Conservation (phyloP, 192 early-diverging fungal genomes). For the Globomyces pollinis-pini region DNA sequence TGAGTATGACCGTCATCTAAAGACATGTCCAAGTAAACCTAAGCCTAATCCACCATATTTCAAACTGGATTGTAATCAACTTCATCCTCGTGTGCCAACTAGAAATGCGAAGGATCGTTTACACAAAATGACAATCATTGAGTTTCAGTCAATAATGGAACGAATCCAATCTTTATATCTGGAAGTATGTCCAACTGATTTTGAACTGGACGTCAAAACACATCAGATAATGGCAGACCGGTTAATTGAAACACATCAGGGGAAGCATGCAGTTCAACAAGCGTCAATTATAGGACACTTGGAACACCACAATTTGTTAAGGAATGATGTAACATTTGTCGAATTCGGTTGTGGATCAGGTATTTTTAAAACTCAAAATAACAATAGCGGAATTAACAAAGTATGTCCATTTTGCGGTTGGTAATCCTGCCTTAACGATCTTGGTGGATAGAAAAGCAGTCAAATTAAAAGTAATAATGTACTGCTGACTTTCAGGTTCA, state of each 20-base stretch:
- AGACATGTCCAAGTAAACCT: background rate
- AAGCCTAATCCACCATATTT: background rate
- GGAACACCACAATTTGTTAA: constrained; percentile 47
- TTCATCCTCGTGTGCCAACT: background rate
- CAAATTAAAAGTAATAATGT: constrained; percentile 12
- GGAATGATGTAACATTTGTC: constrained; percentile 47
- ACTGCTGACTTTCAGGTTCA: too few relatives aligned
- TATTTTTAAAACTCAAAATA: too few relatives aligned
- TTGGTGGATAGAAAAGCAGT: constrained; percentile 77
- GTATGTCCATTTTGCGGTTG: constrained; percentile 37
- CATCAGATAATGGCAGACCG: constrained; percentile 24
- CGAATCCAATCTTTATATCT: background rate
- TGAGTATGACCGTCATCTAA: background rate
- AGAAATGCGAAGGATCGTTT: background rate
- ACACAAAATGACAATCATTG: background rate
- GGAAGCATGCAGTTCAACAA: constrained; percentile 57
- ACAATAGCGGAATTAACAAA: constrained; percentile 41
- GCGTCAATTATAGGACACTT: constrained; percentile 80
- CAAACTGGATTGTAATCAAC: background rate
- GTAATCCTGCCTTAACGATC: constrained; percentile 41
- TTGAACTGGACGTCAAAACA: constrained; percentile 4
- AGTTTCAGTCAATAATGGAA: background rate
- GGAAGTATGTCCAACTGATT: background rate
- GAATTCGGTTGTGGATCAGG: constrained; percentile 67
- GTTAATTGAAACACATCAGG: constrained; percentile 11